A percentile compares a stretch with the other conserved stretches of the same genome.
Conservation (phyloP, 148 eudicot species). For the Bassia scoparia region DNA sequence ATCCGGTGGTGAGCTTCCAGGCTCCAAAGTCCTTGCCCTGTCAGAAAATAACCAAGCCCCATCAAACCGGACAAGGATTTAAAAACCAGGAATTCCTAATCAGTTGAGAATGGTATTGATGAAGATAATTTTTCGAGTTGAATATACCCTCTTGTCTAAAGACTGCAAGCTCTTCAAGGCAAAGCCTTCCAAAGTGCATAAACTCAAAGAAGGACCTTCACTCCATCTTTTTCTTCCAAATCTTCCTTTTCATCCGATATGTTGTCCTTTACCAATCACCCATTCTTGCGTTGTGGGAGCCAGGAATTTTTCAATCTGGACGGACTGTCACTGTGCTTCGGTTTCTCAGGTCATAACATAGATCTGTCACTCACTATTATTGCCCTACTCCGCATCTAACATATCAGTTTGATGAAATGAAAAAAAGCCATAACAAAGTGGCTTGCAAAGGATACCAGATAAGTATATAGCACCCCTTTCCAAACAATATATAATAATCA, state of each 20-base stretch:
- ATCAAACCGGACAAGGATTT: constrained; percentile 5
- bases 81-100: too few species aligned
- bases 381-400: constrained; percentile 47
- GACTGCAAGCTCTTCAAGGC: constrained; percentile 93
- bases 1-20: constrained; percentile 96
- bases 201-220: constrained; percentile 92
- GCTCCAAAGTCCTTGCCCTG: constrained; percentile 98
- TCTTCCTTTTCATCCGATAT: constrained; percentile 59
- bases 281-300: constrained; percentile 42
- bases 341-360: constrained; percentile 72
- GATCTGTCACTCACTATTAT: constrained; percentile 55
- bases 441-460: neutral
- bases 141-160: constrained; percentile 73
- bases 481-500: too few species aligned
- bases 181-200: constrained; percentile 92
- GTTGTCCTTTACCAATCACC: constrained; percentile 42
- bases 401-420: constrained; percentile 7
- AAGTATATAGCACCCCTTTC: neutral
- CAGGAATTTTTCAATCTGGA: constrained; percentile 35
- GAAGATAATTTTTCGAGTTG: neutral
- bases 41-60: constrained; percentile 17
- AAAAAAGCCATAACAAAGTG: constrained; percentile 3
- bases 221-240: constrained; percentile 59
- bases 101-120: neutral
- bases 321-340: constrained; percentile 56